Conservation (phyloP, 345 rosid genomes). For the Lepidium aucheri region DNA sequence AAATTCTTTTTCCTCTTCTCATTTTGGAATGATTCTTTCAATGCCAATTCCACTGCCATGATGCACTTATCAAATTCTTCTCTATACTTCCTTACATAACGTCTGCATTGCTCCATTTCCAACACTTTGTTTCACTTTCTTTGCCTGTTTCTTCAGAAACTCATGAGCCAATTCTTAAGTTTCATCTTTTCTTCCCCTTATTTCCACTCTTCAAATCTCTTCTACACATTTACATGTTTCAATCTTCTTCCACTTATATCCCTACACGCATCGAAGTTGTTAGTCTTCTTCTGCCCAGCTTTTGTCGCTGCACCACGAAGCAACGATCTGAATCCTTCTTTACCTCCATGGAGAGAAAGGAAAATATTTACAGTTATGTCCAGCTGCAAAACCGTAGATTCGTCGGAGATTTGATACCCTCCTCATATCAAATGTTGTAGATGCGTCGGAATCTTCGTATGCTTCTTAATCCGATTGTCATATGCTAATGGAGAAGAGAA, state of each 20-base stretch:
- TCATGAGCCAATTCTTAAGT: conserved; percentile 76
- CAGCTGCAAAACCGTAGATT: conserved; percentile 30
- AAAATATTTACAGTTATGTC: conserved; percentile 56
- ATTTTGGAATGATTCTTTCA: conserved; percentile 47
- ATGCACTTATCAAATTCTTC: conserved; percentile 76
- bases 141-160: conserved; percentile 66
- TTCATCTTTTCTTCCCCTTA: conserved; percentile 75
- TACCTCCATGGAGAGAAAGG: conserved; percentile 75
- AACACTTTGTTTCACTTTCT: conserved; percentile 61
- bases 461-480: conserved; percentile 45
- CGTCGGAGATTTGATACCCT: conserved; percentile 53
- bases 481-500: conserved; percentile 34
- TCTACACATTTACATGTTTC: conserved; percentile 93
- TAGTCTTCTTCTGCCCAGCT: conserved; percentile 95
- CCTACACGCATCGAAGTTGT: conserved; percentile 93
- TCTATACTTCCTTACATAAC: conserved; percentile 60
- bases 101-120: conserved; percentile 66
- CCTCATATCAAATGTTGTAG: conserved; percentile 54
- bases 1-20: conserved; percentile 43
- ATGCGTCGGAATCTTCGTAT: conserved; percentile 55
- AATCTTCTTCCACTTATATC: conserved; percentile 90
- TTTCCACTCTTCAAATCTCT: conserved; percentile 87
- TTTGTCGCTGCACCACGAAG: conserved; percentile 96
- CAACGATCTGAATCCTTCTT: conserved; percentile 92
- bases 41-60: conserved; percentile 69